phyloP scores from a whole-genome alignment of 176 grass and related monocot species.

The Ensete ventricosum region DNA sequence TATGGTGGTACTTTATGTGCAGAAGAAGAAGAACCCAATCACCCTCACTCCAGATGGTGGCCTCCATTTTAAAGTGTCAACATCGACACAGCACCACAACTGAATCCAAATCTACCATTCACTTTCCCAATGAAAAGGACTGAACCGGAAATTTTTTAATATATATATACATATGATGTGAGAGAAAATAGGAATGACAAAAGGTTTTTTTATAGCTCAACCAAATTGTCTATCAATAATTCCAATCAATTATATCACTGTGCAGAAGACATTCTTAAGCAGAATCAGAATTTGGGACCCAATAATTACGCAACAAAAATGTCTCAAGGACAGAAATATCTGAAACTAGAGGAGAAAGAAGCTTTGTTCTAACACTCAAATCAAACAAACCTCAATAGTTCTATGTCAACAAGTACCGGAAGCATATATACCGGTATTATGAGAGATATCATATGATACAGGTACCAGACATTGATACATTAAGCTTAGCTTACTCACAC shows the following conservation, averaged over 20 bases:
- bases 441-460: constrained; percentile 42
- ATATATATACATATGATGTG: not conserved
- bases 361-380: not conserved
- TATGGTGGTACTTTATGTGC: not conserved
- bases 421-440: constrained; percentile 24
- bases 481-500: constrained; percentile 3
- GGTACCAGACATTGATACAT: constrained; percentile 53
- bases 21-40: not conserved
- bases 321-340: not conserved
- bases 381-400: constrained; percentile 9
- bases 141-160: not conserved
- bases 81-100: not conserved
- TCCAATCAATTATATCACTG: no score
- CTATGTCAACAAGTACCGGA: constrained; percentile 22
- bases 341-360: not conserved
- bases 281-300: no score
- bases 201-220: no score
- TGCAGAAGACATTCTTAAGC: no score
- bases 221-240: no score
- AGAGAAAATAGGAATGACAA: not conserved
- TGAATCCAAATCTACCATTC: constrained; percentile 11
- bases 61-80: not conserved
- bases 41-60: not conserved
- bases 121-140: constrained; percentile 1
- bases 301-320: not conserved